phyloP scores from a whole-genome alignment of 2,329 filamentous ascomycete genomes.

The Diaporthe sp. region DNA sequence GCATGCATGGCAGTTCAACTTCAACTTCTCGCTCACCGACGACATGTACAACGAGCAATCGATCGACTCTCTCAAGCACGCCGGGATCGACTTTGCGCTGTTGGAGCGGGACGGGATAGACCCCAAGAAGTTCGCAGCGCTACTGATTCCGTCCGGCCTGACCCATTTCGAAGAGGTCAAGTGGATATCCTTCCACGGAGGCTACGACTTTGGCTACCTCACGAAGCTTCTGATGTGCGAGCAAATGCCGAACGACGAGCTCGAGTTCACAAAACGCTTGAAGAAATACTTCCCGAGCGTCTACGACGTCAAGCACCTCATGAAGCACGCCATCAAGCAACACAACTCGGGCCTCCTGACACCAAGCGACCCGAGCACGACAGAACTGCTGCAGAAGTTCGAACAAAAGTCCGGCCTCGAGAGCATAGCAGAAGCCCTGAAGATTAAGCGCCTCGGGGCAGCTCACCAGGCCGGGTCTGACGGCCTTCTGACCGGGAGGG shows the following conservation, averaged over 20 bases:
- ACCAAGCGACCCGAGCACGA: slow-evolving; percentile 71
- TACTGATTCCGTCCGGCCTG: slow-evolving; percentile 91
- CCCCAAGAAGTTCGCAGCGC: slow-evolving; percentile 85
- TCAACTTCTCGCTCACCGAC: slow-evolving; percentile 91
- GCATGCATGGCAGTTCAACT: slow-evolving; percentile 99
- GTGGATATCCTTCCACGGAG: slow-evolving; percentile 98
- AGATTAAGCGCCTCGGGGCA: slow-evolving; percentile 86
- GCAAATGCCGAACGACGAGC: slow-evolving; percentile 87
- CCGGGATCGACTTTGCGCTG: slow-evolving; percentile 90
- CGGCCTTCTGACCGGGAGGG: slow-evolving; percentile 89
- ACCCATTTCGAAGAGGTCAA: slow-evolving; percentile 88
- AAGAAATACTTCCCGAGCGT: slow-evolving; percentile 93
- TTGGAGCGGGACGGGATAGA: slow-evolving; percentile 92
- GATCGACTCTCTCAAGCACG: slow-evolving; percentile 88
- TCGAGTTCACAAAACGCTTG: slow-evolving; percentile 88
- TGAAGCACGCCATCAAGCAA: slow-evolving; percentile 85
- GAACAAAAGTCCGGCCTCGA: slow-evolving; percentile 93
- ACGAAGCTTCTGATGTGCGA: slow-evolving; percentile 91
- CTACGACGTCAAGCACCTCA: slow-evolving; percentile 97
- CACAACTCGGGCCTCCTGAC: slow-evolving; percentile 72
- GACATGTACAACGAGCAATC: slow-evolving; percentile 99
- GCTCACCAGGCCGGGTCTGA: slow-evolving; percentile 96
- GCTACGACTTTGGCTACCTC: slow-evolving; percentile 97
- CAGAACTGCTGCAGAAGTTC: slow-evolving; percentile 83
- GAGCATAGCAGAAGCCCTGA: slow-evolving; percentile 92